Percentiles rank a stretch among this genome's conserved stretches.
These are phyloP conservation scores for Penicillium lividum DNA, from an alignment of 495 filamentous ascomycete species.

Conservation along the genomic window DNA sequence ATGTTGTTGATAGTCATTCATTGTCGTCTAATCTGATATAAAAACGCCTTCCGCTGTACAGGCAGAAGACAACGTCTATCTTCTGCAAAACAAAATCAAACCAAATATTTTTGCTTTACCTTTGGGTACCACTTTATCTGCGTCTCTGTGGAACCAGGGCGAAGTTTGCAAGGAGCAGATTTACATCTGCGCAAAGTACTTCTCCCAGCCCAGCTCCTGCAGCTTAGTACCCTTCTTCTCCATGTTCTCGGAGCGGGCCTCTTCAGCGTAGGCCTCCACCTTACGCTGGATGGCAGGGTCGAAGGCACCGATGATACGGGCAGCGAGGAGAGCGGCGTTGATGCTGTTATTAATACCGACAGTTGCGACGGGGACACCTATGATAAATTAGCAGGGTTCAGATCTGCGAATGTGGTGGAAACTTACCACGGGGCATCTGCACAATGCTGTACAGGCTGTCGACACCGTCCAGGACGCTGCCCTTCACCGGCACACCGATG, in stretches of 20 bases:
- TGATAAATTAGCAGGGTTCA: slow-evolving; percentile 23
- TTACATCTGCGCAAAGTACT: slow-evolving; percentile 65
- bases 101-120: slow-evolving; percentile 2
- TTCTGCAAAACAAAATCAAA: slow-evolving; percentile 5
- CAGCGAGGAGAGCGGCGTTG: slow-evolving; percentile 89
- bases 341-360: slow-evolving; percentile 92
- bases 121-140: background rate
- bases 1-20: slow-evolving; percentile 20
- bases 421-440: slow-evolving; percentile 78
- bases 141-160: background rate
- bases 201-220: slow-evolving; percentile 64
- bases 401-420: slow-evolving; percentile 3
- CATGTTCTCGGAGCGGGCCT: slow-evolving; percentile 66
- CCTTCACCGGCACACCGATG: slow-evolving; percentile 90
- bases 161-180: slow-evolving; percentile 6
- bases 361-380: slow-evolving; percentile 80
- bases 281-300: slow-evolving; percentile 59
- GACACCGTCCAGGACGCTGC: slow-evolving; percentile 80
- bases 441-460: slow-evolving; percentile 89
- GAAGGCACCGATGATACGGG: slow-evolving; percentile 73
- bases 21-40: slow-evolving; percentile 26
- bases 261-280: slow-evolving; percentile 70
- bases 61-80: slow-evolving; percentile 9
- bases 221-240: slow-evolving; percentile 50
- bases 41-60: slow-evolving; percentile 20